These are phyloP conservation scores for Zygotorulaspora danielsina DNA, from an alignment of 805 yeast species.

Conservation along the genomic window DNA sequence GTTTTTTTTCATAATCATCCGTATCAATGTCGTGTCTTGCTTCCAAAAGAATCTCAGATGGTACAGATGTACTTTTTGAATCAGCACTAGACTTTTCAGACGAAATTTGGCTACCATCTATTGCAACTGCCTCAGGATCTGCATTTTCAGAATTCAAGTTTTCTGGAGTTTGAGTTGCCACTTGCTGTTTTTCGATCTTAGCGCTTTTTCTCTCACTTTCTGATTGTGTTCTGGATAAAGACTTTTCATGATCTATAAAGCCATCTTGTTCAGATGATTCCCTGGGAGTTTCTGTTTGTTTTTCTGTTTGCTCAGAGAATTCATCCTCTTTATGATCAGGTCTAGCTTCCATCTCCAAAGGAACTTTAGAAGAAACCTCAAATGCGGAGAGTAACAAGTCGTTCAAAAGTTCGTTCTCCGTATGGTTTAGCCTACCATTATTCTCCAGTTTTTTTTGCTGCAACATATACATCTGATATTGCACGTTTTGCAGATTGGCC, in stretches of 20 bases:
- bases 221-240: conserved; percentile 5
- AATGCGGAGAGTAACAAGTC: conserved; percentile 27
- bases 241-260: neutral
- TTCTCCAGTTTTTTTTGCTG: conserved; percentile 24
- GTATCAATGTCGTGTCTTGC: conserved; percentile 5
- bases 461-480: conserved; percentile 28
- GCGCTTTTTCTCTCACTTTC: neutral
- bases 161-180: neutral
- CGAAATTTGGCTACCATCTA: conserved; percentile 6
- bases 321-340: conserved; percentile 3
- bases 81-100: conserved; percentile 3
- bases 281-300: neutral
- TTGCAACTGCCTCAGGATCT: neutral
- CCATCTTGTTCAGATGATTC: neutral
- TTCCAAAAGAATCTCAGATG: neutral
- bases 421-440: conserved; percentile 12
- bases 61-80: conserved; percentile 2
- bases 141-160: conserved; percentile 6
- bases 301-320: neutral
- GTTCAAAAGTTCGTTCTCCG: conserved; percentile 20
- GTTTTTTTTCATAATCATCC: conserved; percentile 11
- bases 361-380: conserved; percentile 32
- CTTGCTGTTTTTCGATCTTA: conserved; percentile 1
- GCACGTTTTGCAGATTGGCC: conserved; percentile 28
- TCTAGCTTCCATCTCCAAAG: conserved; percentile 19